Base-by-base conservation (phyloP, 495 filamentous ascomycete genomes). In the Oidiodendron maius region DNA sequence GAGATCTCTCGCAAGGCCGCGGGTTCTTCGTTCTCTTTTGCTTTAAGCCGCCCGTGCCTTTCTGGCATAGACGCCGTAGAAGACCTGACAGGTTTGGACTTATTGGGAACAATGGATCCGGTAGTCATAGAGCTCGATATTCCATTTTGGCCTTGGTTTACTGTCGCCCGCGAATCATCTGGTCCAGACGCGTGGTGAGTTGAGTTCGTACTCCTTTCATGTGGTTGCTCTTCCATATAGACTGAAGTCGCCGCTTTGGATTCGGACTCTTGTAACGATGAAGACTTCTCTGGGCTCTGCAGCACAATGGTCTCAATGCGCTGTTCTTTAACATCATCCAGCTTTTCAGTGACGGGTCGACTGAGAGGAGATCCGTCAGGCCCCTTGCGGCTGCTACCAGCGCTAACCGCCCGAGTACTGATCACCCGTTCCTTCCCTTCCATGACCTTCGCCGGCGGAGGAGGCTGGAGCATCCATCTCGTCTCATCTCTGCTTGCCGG, bases 391-490 rank as follows among this genome's bases (percentile, higher is more conserved):
- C 55, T 70, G 51, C 68, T 71, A 25, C 60, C 64, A 35, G 64
- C 62, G 40, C 71, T 78, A 1, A 59, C 65, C 47, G 73, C 78
- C 36, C 69, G 63, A 52, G 70, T 81, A 40, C 78, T 64, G 52
- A 73, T 73, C 13, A 81, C 71, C 23, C 65, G 65, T 47, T 76
- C 76, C 61, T 90, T 91, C 50, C 89, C 88, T 55, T 82, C 84
- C 90, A 96, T 96, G 40, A 96, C 68, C 57, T 79, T 85, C 15
- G 89, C 87, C 41, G 76, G 77, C 30, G 90, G 90, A 2, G 89
- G 89, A 2, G 89, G 90, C 63, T 91, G 86, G 25, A 95, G 69
- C 88, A 96, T 93, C 90, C 90, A 96, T 56, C 69, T 68, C n/a
- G 81, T 82, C 44, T 83, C 86, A 20, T 78, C 79, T 42, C 71